phyloP scores from a whole-genome alignment of 768 basidiomycete species.

The Leccinum ochraceum region DNA sequence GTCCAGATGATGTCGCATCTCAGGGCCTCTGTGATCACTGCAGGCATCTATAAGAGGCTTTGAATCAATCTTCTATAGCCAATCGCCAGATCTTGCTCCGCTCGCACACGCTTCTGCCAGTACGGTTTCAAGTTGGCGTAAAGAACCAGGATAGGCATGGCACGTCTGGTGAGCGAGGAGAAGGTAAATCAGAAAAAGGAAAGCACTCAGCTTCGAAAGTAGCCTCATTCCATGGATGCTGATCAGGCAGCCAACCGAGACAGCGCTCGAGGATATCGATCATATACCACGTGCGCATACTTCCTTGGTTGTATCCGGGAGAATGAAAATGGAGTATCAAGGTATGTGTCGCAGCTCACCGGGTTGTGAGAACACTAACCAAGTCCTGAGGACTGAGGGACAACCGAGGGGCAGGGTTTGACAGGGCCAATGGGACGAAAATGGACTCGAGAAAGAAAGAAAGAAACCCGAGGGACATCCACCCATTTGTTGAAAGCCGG shows the following conservation, averaged over 20 bases:
- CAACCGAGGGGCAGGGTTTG: no score
- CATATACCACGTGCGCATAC: conserved; percentile 3
- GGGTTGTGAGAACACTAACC: no score
- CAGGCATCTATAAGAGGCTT: conserved; percentile 6
- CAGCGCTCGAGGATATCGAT: background rate
- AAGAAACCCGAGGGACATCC: conserved; percentile 9
- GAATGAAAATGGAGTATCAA: background rate
- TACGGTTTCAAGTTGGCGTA: conserved; percentile 10
- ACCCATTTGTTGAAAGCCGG: conserved; percentile 2
- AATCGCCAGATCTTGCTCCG: conserved; percentile 16
- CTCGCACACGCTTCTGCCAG: conserved; percentile 13
- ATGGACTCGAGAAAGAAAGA: no score
- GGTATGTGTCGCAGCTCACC: background rate
- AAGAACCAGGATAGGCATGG: conserved; percentile 15
- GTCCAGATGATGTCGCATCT: background rate
- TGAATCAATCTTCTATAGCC: conserved; percentile 15
- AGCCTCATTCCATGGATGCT: conserved; percentile 1
- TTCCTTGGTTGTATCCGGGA: conserved; percentile 5
- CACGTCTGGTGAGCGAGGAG: background rate
- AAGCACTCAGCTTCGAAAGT: background rate
- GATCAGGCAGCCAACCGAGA: background rate
- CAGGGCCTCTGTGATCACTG: conserved; percentile 5
- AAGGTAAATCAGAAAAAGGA: background rate
- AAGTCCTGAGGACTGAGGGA: no score
- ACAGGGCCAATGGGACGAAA: no score